Conservation (phyloP, 352 stramenopile species). For the Globisporangium cederbergense region DNA sequence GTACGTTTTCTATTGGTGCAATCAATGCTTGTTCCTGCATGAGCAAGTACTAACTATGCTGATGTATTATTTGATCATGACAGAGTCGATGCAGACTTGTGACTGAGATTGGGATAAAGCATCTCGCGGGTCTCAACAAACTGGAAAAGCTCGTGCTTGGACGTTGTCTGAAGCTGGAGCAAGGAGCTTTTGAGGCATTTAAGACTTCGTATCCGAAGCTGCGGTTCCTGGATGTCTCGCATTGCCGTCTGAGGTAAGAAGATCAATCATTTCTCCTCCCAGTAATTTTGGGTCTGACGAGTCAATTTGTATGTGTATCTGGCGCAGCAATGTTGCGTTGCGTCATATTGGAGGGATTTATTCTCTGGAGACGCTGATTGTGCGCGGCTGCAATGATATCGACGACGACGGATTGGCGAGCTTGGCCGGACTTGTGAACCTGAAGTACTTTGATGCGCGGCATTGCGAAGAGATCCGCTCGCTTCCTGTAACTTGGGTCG, state of each 20-base stretch:
- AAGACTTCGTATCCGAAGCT: constrained; percentile 35
- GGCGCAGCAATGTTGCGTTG: constrained; percentile 29
- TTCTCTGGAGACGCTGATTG: constrained; percentile 36
- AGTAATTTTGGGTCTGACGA: constrained; percentile 3
- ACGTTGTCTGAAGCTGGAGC: constrained; percentile 50
- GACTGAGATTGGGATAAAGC: constrained; percentile 51
- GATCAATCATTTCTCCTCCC: background rate
- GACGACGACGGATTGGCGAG: constrained; percentile 28
- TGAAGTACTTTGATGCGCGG: constrained; percentile 68
- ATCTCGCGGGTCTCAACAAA: constrained; percentile 34
- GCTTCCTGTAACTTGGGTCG: constrained; percentile 45
- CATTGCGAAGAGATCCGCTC: constrained; percentile 59
- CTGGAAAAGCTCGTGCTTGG: constrained; percentile 55
- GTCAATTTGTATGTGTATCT: background rate
- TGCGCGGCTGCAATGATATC: constrained; percentile 43
- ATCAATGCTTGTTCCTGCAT: background rate
- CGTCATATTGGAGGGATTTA: constrained; percentile 30
- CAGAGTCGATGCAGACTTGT: constrained; percentile 53
- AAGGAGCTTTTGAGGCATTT: constrained; percentile 44
- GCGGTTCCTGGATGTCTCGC: constrained; percentile 45
- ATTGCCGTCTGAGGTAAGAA: constrained; percentile 46
- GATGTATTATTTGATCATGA: background rate
- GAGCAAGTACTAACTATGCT: background rate
- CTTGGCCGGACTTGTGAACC: constrained; percentile 26
- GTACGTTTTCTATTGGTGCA: constrained; percentile 24